Percentiles rank a stretch among this genome's conserved stretches.
These are phyloP conservation scores for Geotrichum klebahnii DNA, from an alignment of 1,139 yeast species.

Conservation along the genomic window DNA sequence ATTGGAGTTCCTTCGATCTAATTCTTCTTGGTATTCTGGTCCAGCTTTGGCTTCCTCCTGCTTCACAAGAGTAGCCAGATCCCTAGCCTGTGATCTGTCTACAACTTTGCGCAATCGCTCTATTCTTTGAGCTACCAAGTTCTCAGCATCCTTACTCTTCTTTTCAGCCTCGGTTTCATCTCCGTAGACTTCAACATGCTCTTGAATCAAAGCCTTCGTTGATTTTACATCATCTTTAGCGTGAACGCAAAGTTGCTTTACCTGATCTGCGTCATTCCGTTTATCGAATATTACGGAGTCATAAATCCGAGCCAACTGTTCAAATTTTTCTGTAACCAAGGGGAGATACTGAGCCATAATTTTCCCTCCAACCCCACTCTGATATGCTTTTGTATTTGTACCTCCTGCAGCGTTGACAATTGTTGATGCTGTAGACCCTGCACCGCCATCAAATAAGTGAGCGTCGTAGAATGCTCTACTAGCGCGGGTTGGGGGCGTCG, in stretches of 20 bases:
- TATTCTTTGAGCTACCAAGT: slow-evolving; percentile 32
- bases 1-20: slow-evolving; percentile 2
- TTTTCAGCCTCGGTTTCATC: slow-evolving; percentile 26
- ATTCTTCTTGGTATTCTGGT: slow-evolving; percentile 30
- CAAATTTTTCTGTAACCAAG: slow-evolving; percentile 46
- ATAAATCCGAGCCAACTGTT: slow-evolving; percentile 53
- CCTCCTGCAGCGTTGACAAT: slow-evolving; percentile 28
- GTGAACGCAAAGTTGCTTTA: slow-evolving; percentile 42
- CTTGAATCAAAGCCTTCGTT: slow-evolving; percentile 35
- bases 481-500: slow-evolving; percentile 18
- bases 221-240: slow-evolving; percentile 43
- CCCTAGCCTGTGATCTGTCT: slow-evolving; percentile 55
- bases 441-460: slow-evolving; percentile 31
- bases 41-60: slow-evolving; percentile 45
- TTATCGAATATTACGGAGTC: slow-evolving; percentile 51
- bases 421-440: slow-evolving; percentile 40
- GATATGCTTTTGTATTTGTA: slow-evolving; percentile 1
- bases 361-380: slow-evolving; percentile 14
- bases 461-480: slow-evolving; percentile 4
- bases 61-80: slow-evolving; percentile 48
- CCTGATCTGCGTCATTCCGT: slow-evolving; percentile 47
- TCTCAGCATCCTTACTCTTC: slow-evolving; percentile 34
- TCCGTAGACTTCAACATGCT: slow-evolving; percentile 35
- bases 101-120: slow-evolving; percentile 44
- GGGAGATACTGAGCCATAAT: slow-evolving; percentile 36